Evolutionary conservation across 2,329 filamentous ascomycete species (phyloP).

Genomic region (Cadophora luteo-olivacea): DNA sequence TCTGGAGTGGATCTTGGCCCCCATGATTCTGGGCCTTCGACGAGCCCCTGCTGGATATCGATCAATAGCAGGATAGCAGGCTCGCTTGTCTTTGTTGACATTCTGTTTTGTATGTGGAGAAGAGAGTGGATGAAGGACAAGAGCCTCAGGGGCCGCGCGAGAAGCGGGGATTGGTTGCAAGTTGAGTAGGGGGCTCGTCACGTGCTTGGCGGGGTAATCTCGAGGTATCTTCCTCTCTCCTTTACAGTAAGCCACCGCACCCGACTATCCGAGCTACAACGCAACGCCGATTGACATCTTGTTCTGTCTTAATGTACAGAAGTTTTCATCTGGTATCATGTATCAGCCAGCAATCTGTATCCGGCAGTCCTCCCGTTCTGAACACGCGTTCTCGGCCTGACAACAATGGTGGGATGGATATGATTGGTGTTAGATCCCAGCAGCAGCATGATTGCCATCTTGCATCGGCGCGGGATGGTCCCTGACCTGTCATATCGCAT

Average conservation of each 20-base stretch:
- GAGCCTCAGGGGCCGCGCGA: neutral
- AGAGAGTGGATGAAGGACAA: neutral
- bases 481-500: too few relatives aligned
- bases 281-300: neutral
- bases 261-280: neutral
- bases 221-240: neutral
- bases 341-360: too few relatives aligned
- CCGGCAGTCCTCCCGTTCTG: neutral
- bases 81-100: conserved; percentile 15
- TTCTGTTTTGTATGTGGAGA: neutral
- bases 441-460: too few relatives aligned
- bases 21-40: conserved; percentile 29
- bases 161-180: conserved; percentile 35
- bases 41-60: conserved; percentile 36
- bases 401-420: too few relatives aligned
- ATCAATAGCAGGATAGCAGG: conserved; percentile 35
- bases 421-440: too few relatives aligned
- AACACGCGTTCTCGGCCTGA: neutral
- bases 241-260: neutral
- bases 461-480: too few relatives aligned
- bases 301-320: neutral
- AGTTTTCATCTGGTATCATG: neutral
- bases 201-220: neutral
- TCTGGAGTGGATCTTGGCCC: conserved; percentile 37
- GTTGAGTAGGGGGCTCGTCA: neutral